A percentile compares a stretch with the other conserved stretches of the same genome.
Conservation (phyloP, 2,329 filamentous ascomycete genomes). For the Xylaria sp. region DNA sequence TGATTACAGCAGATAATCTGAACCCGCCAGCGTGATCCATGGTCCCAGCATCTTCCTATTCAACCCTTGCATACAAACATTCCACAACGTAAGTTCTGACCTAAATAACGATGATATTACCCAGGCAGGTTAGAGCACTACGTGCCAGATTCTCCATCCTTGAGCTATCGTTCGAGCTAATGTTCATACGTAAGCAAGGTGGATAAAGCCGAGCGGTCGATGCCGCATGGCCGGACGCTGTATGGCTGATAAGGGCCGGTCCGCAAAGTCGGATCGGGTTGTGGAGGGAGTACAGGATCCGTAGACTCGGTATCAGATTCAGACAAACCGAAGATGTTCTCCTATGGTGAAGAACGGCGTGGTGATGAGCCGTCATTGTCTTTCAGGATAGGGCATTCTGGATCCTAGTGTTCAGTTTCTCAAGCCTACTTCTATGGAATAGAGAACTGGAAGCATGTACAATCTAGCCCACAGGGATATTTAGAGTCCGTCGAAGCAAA, state of each 20-base stretch:
- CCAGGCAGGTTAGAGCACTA: too few relatives aligned
- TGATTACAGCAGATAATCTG: not conserved
- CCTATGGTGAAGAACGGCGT: too few relatives aligned
- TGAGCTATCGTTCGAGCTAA: not conserved
- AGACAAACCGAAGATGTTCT: not conserved
- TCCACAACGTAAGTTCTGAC: not conserved
- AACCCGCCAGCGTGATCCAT: not conserved
- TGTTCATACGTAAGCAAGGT: not conserved
- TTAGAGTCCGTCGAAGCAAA: too few relatives aligned
- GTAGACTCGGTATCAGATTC: conserved; percentile 1
- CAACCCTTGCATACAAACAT: not conserved
- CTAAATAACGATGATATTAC: not conserved
- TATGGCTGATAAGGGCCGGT: not conserved
- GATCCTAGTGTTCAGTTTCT: not conserved
- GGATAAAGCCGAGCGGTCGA: not conserved
- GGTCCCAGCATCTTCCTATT: not conserved
- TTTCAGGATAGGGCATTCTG: not conserved
- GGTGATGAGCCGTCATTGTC: not conserved
- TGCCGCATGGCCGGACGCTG: conserved; percentile 3
- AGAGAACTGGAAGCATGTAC: not conserved
- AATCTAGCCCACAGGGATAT: not conserved
- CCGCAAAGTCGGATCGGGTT: not conserved
- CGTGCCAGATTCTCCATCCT: not conserved
- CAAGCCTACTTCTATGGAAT: not conserved
- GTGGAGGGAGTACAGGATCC: conserved; percentile 2